phyloP scores from a whole-genome alignment of 1,139 yeast species.

The Geotrichum aggregatum region DNA sequence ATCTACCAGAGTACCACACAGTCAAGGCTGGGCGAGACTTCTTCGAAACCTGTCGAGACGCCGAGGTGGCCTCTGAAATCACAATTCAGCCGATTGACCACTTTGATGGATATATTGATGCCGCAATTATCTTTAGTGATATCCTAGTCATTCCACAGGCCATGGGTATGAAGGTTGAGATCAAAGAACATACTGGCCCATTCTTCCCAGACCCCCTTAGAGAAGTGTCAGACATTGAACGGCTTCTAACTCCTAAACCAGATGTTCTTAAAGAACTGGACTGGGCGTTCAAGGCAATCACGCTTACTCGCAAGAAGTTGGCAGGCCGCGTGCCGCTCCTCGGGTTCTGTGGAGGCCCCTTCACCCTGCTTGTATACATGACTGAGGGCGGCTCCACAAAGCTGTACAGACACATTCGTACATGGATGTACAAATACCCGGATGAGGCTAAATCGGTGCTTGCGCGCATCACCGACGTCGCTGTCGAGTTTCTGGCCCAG shows the following conservation, averaged over 20 bases:
- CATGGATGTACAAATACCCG: conserved; percentile 83
- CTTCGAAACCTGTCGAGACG: conserved; percentile 88
- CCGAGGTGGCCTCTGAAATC: conserved; percentile 87
- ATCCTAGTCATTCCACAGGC: conserved; percentile 97
- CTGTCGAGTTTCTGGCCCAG: conserved; percentile 85
- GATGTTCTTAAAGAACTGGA: conserved; percentile 74
- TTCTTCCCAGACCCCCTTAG: conserved; percentile 86
- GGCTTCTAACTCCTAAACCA: conserved; percentile 52
- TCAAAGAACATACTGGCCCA: conserved; percentile 95
- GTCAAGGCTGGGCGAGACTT: conserved; percentile 86
- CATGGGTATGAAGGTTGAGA: conserved; percentile 91
- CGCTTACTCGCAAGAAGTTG: conserved; percentile 76
- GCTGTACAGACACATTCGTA: conserved; percentile 83
- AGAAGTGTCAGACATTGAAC: conserved; percentile 59
- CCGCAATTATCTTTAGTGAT: conserved; percentile 94
- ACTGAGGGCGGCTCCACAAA: conserved; percentile 96
- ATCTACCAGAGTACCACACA: conserved; percentile 69
- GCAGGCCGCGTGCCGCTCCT: conserved; percentile 88
- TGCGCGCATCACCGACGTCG: conserved; percentile 79
- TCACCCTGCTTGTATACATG: conserved; percentile 96
- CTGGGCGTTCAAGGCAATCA: conserved; percentile 93
- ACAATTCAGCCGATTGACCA: conserved; percentile 95
- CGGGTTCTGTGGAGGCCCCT: conserved; percentile 97
- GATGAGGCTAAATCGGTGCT: conserved; percentile 66
- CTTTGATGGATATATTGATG: conserved; percentile 84